Evolutionary conservation across 257 asterid species (phyloP), one percentile per base, ranked within the genome.

Genomic region (Forsythia viridissima): DNA sequence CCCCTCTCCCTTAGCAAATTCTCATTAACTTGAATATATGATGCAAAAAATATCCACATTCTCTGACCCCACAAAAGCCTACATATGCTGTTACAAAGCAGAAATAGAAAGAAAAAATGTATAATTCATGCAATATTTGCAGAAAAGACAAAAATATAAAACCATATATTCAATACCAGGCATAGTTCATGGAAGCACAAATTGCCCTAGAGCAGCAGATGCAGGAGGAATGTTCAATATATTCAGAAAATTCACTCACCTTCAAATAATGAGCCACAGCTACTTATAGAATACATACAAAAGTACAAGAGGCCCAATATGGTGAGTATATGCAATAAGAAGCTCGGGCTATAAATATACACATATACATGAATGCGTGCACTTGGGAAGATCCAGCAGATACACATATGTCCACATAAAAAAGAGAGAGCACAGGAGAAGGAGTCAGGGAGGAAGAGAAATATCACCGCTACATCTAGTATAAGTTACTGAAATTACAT

Each of bases 401-500:
- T 63, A 21, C 37, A 63, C 16, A 24, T 4, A 21, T 24, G 34
- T 21, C 24, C 65, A 74, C 67, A 69, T 20, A 65, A n/a, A 39
- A 7, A 59, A 51, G 44, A 18, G 73, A 11, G 30, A 3, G 70
- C 36, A 46, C 18, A 66, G 71, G 73, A 46, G 76, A 66, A 39
- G 8, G 74, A 74, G 71, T 5, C 41, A 46, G 16, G 80, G 48
- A 38, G 74, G 13, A 65, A 74, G 37, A 77, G 71, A 57, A 74
- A 52, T 69, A 82, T 76, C 82, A 80, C 43, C 55, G 24, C 80
- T 44, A 66, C 68, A 77, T 73, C 43, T 57, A 68, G 77, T 68
- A 74, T 67, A 79, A 81, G 83, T 61, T 81, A 78, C 70, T 43
- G 77, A 71, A 73, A 79, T 83, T 90, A 93, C 98, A 79, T 90